Evolutionary conservation across 1,284 basidiomycete species (phyloP), one percentile per base, ranked within the genome.

Genomic region (Sphaerobolus stellatus): DNA sequence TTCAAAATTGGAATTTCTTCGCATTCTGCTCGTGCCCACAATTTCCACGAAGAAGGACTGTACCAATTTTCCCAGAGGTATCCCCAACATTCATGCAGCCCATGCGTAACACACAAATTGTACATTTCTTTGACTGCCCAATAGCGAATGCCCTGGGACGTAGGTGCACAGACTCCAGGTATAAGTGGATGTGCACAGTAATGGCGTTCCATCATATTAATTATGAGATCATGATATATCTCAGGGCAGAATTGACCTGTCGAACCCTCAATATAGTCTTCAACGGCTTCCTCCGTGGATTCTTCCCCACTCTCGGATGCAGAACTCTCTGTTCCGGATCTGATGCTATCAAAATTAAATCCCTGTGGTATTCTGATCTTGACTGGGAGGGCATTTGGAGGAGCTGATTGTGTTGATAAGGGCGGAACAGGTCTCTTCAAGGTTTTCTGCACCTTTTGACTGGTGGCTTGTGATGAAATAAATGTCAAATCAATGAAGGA

Each of bases 1-100:
- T 61, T 62, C 31, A 66, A 48, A 1, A 48, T 30, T 11, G 65
- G 63, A 13, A 66, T 67, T 33, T 54, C 44, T 2, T 40, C 16
- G 49, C 57, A 47, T n/a, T 31, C 49, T 5, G 58, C 38, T 5
- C 66, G 56, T 2, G 62, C 66, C 65, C 66, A 69, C 1, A 69
- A 59, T 40, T 65, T 60, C 69, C 68, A 71, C 6, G 63, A 58
- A 11, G 54, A 62, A 3, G 25, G 41, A 2, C 65, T 50, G 51
- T 68, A 68, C 66, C 68, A 68, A 44, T 68, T 69, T 49, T 67
- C 67, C 68, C 69, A 70, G 1, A 70, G 56, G 50, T 71, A 67
- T 3, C 68, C 66, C 67, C 68, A 69, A 0, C 58, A 18, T 29
- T 67, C 65, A 1, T 24, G 62, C 1, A 71, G 52, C 28, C 69